phyloP scores from a whole-genome alignment of 2,329 filamentous ascomycete genomes.

The Coccinonectria pachysandricola region DNA sequence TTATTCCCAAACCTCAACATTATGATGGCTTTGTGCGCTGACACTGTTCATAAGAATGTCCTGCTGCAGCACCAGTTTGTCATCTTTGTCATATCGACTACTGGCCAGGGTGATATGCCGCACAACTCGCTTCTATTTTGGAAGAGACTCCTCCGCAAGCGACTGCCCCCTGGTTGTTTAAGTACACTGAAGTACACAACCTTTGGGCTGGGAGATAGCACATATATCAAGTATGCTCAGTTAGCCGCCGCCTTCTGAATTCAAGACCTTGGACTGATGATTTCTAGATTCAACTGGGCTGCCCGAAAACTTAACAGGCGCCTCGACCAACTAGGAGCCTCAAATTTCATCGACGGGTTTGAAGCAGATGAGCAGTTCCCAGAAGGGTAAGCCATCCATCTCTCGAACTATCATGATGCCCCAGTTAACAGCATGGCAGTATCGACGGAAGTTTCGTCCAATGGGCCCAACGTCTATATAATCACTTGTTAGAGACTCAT shows the following conservation, averaged over 20 bases:
- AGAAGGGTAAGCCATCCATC: constrained; percentile 56
- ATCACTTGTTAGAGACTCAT: constrained; percentile 53
- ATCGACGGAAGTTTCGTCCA: constrained; percentile 73
- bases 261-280: too few species aligned
- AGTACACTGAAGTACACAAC: constrained; percentile 62
- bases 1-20: background rate
- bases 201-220: constrained; percentile 90
- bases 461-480: constrained; percentile 61
- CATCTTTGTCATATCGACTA: constrained; percentile 80
- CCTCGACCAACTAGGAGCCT: constrained; percentile 71
- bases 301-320: constrained; percentile 80
- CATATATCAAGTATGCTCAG: constrained; percentile 67
- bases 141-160: constrained; percentile 72
- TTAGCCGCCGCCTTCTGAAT: too few species aligned
- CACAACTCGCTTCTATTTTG: constrained; percentile 75
- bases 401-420: background rate
- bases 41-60: constrained; percentile 31
- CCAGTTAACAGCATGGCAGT: too few species aligned
- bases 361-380: constrained; percentile 92
- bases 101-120: constrained; percentile 88
- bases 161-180: constrained; percentile 61
- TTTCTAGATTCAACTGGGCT: constrained; percentile 86
- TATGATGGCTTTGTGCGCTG: constrained; percentile 2
- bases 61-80: constrained; percentile 47
- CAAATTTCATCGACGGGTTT: constrained; percentile 63